These are phyloP conservation scores for Globisporangium perplexum DNA, from an alignment of 352 stramenopile genomes.

Conservation along the genomic window DNA sequence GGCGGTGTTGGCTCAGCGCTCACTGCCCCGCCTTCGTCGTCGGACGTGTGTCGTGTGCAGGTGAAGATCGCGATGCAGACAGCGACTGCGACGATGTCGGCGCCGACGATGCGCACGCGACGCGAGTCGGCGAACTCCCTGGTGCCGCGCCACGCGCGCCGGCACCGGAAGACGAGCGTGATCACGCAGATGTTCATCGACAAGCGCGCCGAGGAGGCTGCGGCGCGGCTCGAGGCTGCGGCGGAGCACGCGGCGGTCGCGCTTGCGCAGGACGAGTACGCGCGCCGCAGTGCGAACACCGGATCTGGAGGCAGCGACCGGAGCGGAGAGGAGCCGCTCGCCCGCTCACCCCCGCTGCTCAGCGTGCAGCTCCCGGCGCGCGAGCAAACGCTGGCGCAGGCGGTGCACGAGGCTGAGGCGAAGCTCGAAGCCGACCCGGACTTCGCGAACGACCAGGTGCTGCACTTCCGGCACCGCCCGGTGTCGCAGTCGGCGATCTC, in stretches of 20 bases:
- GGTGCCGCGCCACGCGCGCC: neutral
- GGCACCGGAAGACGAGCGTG: slow-evolving; percentile 8
- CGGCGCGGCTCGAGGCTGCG: neutral
- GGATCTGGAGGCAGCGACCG: neutral
- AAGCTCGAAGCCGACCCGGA: neutral
- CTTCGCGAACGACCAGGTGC: slow-evolving; percentile 29
- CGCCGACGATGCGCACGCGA: slow-evolving; percentile 11
- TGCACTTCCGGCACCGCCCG: slow-evolving; percentile 48
- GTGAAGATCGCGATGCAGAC: slow-evolving; percentile 41
- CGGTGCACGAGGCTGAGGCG: slow-evolving; percentile 25
- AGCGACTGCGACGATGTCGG: slow-evolving; percentile 14
- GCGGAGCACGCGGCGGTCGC: slow-evolving; percentile 1
- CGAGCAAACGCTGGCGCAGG: slow-evolving; percentile 22
- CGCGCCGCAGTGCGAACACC: neutral
- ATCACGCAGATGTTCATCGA: slow-evolving; percentile 15
- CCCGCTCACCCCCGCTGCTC: slow-evolving; percentile 6
- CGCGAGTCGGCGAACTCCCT: slow-evolving; percentile 1
- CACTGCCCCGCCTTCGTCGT: no score
- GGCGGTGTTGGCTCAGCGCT: no score
- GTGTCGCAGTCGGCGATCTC: slow-evolving; percentile 28
- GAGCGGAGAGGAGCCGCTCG: neutral
- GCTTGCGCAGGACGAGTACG: slow-evolving; percentile 1
- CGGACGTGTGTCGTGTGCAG: no score
- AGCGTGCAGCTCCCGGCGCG: slow-evolving; percentile 23
- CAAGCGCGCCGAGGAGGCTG: slow-evolving; percentile 16